phyloP scores from a whole-genome alignment of 2,329 filamentous ascomycete species.

The Fusarium tricinctum region DNA sequence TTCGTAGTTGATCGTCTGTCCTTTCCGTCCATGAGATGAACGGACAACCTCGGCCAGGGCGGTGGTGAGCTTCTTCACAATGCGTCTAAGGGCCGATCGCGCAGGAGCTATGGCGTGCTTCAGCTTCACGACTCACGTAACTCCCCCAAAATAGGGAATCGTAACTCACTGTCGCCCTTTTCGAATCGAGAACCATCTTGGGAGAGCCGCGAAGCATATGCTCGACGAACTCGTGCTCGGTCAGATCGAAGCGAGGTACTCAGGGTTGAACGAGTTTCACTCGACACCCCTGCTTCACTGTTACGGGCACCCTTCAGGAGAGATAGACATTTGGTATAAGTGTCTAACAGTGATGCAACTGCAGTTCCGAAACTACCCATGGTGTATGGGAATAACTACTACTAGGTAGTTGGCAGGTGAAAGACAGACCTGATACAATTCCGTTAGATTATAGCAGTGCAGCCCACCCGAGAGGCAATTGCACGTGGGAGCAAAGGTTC shows the following conservation, averaged over 20 bases:
- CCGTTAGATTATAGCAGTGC: slow-evolving; percentile 39
- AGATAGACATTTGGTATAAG: slow-evolving; percentile 62
- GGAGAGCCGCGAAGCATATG: slow-evolving; percentile 59
- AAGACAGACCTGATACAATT: slow-evolving; percentile 14
- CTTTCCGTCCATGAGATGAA: slow-evolving; percentile 51
- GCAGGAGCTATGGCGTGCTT: slow-evolving; percentile 53
- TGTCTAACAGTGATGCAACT: slow-evolving; percentile 61
- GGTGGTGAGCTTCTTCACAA: slow-evolving; percentile 60
- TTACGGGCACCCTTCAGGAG: slow-evolving; percentile 57
- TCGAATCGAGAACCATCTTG: slow-evolving; percentile 59
- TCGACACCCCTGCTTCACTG: slow-evolving; percentile 43
- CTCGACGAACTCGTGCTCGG: slow-evolving; percentile 58
- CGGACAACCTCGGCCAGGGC: slow-evolving; percentile 59
- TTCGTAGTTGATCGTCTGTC: slow-evolving; percentile 59
- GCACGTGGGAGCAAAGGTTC: slow-evolving; percentile 43
- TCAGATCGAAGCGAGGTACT: slow-evolving; percentile 57
- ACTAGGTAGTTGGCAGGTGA: background rate
- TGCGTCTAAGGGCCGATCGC: slow-evolving; percentile 56
- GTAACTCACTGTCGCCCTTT: slow-evolving; percentile 63
- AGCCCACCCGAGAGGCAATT: slow-evolving; percentile 18
- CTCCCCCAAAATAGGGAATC: slow-evolving; percentile 2
- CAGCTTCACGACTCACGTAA: slow-evolving; percentile 24
- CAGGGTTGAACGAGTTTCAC: slow-evolving; percentile 46
- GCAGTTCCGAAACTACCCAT: slow-evolving; percentile 60
- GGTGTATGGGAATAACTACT: slow-evolving; percentile 8